phyloP scores from a whole-genome alignment of 805 yeast species.

The Lachancea kluyveri region DNA sequence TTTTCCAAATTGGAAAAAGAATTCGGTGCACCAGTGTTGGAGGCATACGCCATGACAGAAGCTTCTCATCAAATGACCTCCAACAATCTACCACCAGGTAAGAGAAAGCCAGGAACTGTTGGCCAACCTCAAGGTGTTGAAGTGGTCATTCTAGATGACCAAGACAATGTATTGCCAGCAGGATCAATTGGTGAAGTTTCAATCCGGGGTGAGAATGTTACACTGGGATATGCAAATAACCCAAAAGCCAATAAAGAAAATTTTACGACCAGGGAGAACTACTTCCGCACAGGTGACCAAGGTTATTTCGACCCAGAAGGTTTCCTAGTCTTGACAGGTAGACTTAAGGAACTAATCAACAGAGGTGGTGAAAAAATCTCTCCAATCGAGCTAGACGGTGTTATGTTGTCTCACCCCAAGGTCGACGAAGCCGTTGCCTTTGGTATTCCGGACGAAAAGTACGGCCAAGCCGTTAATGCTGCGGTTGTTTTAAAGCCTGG shows the following conservation, averaged over 20 bases:
- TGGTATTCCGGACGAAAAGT: conserved; percentile 60
- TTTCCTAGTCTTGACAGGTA: conserved; percentile 56
- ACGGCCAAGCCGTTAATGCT: conserved; percentile 68
- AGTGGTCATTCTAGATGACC: conserved; percentile 47
- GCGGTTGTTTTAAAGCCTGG: conserved; percentile 53
- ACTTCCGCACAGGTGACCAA: conserved; percentile 76
- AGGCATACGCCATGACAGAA: conserved; percentile 79
- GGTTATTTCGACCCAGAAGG: conserved; percentile 57
- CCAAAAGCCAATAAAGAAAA: conserved; percentile 63
- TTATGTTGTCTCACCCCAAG: conserved; percentile 52
- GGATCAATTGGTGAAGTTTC: conserved; percentile 65
- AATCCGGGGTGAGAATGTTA: conserved; percentile 61
- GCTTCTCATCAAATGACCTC: conserved; percentile 79
- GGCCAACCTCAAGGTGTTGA: conserved; percentile 69
- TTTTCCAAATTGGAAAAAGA: conserved; percentile 50
- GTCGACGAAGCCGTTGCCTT: conserved; percentile 66
- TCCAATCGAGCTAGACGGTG: conserved; percentile 63
- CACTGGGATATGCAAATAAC: conserved; percentile 67
- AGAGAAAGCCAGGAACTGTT: conserved; percentile 64
- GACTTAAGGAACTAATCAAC: conserved; percentile 68
- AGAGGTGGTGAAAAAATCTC: conserved; percentile 77
- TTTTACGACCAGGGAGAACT: conserved; percentile 49
- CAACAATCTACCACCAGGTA: conserved; percentile 58
- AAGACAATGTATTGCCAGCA: conserved; percentile 40
- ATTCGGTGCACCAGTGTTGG: conserved; percentile 62